Percentiles rank a stretch among this genome's conserved stretches.
Conservation (phyloP, 768 basidiomycete species). For the Sporobolomyces pararoseus region DNA sequence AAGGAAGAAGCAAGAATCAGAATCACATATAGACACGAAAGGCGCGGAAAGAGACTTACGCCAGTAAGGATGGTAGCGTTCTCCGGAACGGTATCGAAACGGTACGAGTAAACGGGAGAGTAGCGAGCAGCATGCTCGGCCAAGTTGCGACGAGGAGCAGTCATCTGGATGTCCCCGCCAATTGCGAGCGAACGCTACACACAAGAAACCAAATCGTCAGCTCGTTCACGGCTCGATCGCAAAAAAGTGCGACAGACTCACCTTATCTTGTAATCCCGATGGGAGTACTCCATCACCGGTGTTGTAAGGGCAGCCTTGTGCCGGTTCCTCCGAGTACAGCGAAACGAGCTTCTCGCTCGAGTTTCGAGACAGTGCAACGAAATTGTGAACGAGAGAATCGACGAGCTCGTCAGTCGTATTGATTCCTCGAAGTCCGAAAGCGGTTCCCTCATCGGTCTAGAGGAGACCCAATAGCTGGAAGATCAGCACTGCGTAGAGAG, state of each 20-base stretch:
- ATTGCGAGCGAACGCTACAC: constrained; percentile 15
- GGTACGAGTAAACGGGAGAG: constrained; percentile 32
- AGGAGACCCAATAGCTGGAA: not conserved
- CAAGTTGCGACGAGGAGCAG: constrained; percentile 24
- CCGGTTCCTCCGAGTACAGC: constrained; percentile 33
- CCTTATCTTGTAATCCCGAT: constrained; percentile 42
- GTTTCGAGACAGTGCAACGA: constrained; percentile 13
- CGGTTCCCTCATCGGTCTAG: constrained; percentile 34
- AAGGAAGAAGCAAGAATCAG: not conserved
- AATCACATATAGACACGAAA: not conserved
- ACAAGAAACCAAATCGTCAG: not conserved
- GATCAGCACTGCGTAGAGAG: not conserved
- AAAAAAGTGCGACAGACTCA: not conserved
- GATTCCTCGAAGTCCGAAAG: constrained; percentile 16
- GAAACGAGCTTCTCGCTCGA: constrained; percentile 25
- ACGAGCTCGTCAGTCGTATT: constrained; percentile 26
- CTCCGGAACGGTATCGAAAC: constrained; percentile 26
- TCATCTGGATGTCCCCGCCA: constrained; percentile 6
- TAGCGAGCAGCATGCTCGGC: not conserved
- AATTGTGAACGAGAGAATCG: not conserved
- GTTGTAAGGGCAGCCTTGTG: constrained; percentile 39
- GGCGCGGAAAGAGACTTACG: not conserved
- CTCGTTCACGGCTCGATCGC: too few relatives aligned
- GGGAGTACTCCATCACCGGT: constrained; percentile 39
- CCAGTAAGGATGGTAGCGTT: constrained; percentile 29